phyloP scores from a whole-genome alignment of 495 filamentous ascomycete genomes.

The Aspergillus campestris region DNA sequence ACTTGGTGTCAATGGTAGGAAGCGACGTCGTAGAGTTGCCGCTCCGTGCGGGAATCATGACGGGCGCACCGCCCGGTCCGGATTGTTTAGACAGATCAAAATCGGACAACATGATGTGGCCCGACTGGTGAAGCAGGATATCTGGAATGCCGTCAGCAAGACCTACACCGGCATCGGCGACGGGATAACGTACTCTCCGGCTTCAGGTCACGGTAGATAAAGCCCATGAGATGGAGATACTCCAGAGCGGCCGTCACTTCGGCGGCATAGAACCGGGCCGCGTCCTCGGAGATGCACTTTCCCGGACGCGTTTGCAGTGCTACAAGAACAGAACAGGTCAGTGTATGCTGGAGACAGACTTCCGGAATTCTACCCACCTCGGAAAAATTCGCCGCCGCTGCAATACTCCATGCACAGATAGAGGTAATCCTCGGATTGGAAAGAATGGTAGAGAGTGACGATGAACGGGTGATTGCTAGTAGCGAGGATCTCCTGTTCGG shows the following conservation, averaged over 20 bases:
- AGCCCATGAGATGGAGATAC: slow-evolving; percentile 97
- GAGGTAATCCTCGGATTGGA: slow-evolving; percentile 96
- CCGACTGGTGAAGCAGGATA: slow-evolving; percentile 94
- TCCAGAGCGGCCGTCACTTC: slow-evolving; percentile 97
- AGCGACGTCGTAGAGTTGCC: slow-evolving; percentile 73
- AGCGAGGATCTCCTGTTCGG: slow-evolving; percentile 95
- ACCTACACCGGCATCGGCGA: neutral
- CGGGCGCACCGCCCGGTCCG: slow-evolving; percentile 88
- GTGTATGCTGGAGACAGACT: neutral
- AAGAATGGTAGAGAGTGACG: slow-evolving; percentile 95
- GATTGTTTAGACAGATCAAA: slow-evolving; percentile 98
- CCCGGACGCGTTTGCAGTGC: slow-evolving; percentile 93
- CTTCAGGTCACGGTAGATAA: slow-evolving; percentile 97
- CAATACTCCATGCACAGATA: slow-evolving; percentile 99
- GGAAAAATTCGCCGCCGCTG: slow-evolving; percentile 96
- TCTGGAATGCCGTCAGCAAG: slow-evolving; percentile 43
- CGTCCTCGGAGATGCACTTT: slow-evolving; percentile 94
- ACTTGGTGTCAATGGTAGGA: slow-evolving; percentile 95
- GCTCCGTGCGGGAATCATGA: slow-evolving; percentile 87
- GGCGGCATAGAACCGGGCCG: slow-evolving; percentile 93
- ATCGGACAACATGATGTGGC: slow-evolving; percentile 98
- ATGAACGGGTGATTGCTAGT: slow-evolving; percentile 99
- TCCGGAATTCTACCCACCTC: slow-evolving; percentile 42
- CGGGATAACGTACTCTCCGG: slow-evolving; percentile 73
- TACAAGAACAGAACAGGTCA: slow-evolving; percentile 13